Percentiles rank a stretch among this genome's conserved stretches.
phyloP scores from a whole-genome alignment of 768 basidiomycete species.

The Serendipita sp. region DNA sequence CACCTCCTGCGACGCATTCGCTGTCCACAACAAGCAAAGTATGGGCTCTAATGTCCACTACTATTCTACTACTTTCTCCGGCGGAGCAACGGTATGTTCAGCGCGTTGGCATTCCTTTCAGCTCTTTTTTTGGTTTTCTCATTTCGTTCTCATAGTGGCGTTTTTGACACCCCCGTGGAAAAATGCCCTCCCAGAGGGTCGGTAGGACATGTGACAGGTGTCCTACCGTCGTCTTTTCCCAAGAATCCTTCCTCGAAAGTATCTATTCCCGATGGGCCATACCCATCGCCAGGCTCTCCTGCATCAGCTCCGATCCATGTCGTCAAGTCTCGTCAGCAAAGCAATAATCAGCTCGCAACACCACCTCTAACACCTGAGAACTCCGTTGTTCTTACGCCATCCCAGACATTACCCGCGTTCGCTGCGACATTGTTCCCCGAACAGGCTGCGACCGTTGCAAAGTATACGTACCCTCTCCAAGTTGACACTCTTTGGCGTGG shows the following conservation, averaged over 20 bases:
- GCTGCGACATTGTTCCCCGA: conserved; percentile 6
- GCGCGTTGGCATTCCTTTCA: not conserved
- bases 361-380: conserved; percentile 71
- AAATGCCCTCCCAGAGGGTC: conserved; percentile 98
- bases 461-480: conserved; percentile 7
- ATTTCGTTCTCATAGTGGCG: conserved; percentile 47
- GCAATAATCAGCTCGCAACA: conserved; percentile 35
- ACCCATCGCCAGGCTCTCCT: conserved; percentile 21
- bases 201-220: conserved; percentile 90
- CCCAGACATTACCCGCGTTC: not conserved
- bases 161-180: conserved; percentile 77
- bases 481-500: conserved; percentile 52
- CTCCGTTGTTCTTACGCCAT: conserved; percentile 25
- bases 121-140: not conserved
- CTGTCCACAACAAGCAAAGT: conserved; percentile 60
- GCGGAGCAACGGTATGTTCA: conserved; percentile 66
- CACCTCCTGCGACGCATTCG: conserved; percentile 68
- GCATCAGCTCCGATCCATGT: conserved; percentile 10
- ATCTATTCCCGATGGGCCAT: conserved; percentile 16
- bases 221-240: conserved; percentile 51
- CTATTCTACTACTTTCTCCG: conserved; percentile 87
- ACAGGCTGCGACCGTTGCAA: not conserved
- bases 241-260: conserved; percentile 29
- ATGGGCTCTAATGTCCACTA: conserved; percentile 67
- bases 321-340: conserved; percentile 16